Base-by-base conservation (phyloP, 306 rosid genomes). In the Prunus fruticosa region DNA sequence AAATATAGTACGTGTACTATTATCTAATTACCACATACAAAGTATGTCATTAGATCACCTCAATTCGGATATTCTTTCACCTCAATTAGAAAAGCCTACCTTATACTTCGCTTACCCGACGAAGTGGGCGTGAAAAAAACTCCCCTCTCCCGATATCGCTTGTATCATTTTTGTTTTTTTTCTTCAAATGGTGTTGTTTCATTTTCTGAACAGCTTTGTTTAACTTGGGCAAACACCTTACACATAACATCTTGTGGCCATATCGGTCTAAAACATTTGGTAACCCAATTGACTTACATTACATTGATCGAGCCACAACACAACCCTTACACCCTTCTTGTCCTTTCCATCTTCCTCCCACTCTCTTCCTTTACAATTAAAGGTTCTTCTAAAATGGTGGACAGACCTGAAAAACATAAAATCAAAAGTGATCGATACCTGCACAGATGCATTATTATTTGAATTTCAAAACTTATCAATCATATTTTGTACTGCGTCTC, bases 381-480 rank as follows among this genome's bases (percentile, higher is more conserved):
- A 73, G 84, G 87, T 30, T 91, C 88, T 82, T 84, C 89, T 23
- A 74, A 75, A 71, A 87, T 86, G 84, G 90, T 85, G 77, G 86
- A 79, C 69, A 88, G 79, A 20, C 89, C 91, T 91, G 88, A 72
- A 84, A 89, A 83, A 64, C 34, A 50, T 32, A 63, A 75, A 67
- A 53, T 23, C 76, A 72, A 74, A 82, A 71, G 71, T 77, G 38
- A 79, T 51, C 68, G 58, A 80, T 69, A 32, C 20, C 67, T 79
- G 47, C 47, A 54, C 72, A 68, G 9, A 49, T 28, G 12, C 43
- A 38, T 32, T 32, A 32, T 4, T 43, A 80, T 72, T 81, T 62
- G 76, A 83, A 78, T 68, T 80, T 82, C 81, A 78, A 85, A 68
- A 13, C 32, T 11, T 53, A 71, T 4, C 69, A 19, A n/a, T 53